Conservation (phyloP, 768 basidiomycete species). For the Naganishia onofrii region DNA sequence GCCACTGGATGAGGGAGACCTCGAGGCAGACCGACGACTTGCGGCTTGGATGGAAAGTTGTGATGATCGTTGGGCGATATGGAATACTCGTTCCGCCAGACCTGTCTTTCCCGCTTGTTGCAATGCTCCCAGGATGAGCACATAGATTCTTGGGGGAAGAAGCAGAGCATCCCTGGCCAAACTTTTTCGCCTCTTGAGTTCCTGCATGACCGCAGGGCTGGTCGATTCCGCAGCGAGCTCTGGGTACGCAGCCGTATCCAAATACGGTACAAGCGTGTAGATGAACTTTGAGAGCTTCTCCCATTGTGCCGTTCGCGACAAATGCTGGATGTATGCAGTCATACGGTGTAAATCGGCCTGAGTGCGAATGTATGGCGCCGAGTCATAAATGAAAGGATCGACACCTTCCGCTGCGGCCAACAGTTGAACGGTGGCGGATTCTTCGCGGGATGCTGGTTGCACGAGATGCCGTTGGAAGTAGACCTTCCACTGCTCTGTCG, state of each 20-base stretch:
- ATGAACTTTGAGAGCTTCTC: conserved; percentile 7
- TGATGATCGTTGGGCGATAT: conserved; percentile 13
- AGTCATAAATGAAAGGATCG: conserved; percentile 10
- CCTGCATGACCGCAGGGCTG: neutral
- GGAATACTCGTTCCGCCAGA: neutral
- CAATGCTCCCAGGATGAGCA: neutral
- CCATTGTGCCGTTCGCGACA: neutral
- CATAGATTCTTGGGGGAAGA: conserved; percentile 14
- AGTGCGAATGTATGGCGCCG: conserved; percentile 11
- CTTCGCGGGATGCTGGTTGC: neutral
- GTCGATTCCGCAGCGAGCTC: neutral
- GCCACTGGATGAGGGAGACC: neutral
- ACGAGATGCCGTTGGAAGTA: conserved; percentile 13
- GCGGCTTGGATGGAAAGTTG: conserved; percentile 1
- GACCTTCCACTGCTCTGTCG: conserved; percentile 7
- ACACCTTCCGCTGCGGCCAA: conserved; percentile 9
- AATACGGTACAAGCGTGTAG: conserved; percentile 14
- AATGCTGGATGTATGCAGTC: conserved; percentile 4
- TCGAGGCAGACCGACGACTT: neutral
- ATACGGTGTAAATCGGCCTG: conserved; percentile 1
- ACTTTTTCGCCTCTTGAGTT: neutral
- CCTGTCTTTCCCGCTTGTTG: conserved; percentile 15
- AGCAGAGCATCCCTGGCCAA: conserved; percentile 10
- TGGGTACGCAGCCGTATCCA: conserved; percentile 17
- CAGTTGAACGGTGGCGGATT: neutral